A percentile compares a stretch with the other conserved stretches of the same genome.
Conservation (phyloP, 2,329 filamentous ascomycete species). For the Phyllosticta paracitricarpa region DNA sequence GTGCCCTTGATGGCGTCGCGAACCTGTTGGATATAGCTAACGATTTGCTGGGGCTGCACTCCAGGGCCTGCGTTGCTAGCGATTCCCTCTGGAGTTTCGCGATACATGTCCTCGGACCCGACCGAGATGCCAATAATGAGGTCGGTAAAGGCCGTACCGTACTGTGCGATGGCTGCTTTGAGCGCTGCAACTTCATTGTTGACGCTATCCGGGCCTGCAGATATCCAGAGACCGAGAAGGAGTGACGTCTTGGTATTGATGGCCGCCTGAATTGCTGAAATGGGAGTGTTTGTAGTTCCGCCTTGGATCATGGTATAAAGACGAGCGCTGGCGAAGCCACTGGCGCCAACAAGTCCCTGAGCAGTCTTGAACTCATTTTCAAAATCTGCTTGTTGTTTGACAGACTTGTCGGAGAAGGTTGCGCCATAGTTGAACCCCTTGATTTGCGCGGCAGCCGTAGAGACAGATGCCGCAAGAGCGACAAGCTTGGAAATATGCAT, state of each 20-base stretch:
- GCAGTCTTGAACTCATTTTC: slow-evolving; percentile 60
- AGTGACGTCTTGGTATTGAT: slow-evolving; percentile 70
- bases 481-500: slow-evolving; percentile 7
- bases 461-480: slow-evolving; percentile 7
- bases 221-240: slow-evolving; percentile 77
- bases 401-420: slow-evolving; percentile 48
- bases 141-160: slow-evolving; percentile 54
- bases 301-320: slow-evolving; percentile 69
- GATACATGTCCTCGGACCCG: slow-evolving; percentile 65
- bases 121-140: slow-evolving; percentile 75
- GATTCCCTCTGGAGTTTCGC: slow-evolving; percentile 56
- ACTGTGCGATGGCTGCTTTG: slow-evolving; percentile 55
- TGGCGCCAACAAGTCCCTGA: slow-evolving; percentile 51
- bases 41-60: slow-evolving; percentile 50
- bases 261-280: slow-evolving; percentile 66
- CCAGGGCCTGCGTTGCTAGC: slow-evolving; percentile 54
- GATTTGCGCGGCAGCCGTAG: slow-evolving; percentile 26
- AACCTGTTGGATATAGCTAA: slow-evolving; percentile 61
- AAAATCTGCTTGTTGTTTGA: slow-evolving; percentile 56
- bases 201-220: slow-evolving; percentile 53
- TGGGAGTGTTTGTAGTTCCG: slow-evolving; percentile 54
- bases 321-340: slow-evolving; percentile 58
- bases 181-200: slow-evolving; percentile 67
- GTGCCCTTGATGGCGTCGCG: slow-evolving; percentile 55
- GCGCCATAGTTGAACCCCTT: slow-evolving; percentile 68